phyloP scores from a whole-genome alignment of 306 rosid species.

The Pyrus pyrifolia region DNA sequence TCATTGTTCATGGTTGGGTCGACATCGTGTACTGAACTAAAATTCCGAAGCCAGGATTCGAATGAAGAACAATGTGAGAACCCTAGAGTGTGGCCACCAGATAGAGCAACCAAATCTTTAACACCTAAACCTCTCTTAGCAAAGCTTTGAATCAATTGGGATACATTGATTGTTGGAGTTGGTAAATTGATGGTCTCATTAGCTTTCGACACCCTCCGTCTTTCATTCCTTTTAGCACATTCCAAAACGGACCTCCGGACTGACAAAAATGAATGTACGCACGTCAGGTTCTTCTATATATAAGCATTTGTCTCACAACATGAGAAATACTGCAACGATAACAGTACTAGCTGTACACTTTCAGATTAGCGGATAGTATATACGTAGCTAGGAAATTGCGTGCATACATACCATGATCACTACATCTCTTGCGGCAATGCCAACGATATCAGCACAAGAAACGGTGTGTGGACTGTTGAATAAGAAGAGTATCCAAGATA shows the following conservation, averaged over 20 bases:
- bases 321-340: too few species aligned
- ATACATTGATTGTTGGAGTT: slow-evolving; percentile 49
- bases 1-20: slow-evolving; percentile 48
- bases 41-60: slow-evolving; percentile 35
- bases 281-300: neutral
- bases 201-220: slow-evolving; percentile 66
- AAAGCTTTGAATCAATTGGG: slow-evolving; percentile 49
- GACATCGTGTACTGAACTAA: slow-evolving; percentile 34
- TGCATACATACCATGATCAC: slow-evolving; percentile 37
- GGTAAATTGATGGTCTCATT: slow-evolving; percentile 57
- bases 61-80: slow-evolving; percentile 68
- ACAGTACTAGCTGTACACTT: too few species aligned
- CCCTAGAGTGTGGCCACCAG: slow-evolving; percentile 76
- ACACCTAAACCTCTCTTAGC: slow-evolving; percentile 52
- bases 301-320: neutral
- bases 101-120: slow-evolving; percentile 64
- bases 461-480: slow-evolving; percentile 57
- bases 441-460: slow-evolving; percentile 67
- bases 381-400: neutral
- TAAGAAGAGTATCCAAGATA: too few species aligned
- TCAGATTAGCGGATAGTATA: too few species aligned
- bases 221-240: slow-evolving; percentile 66
- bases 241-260: slow-evolving; percentile 75
- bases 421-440: slow-evolving; percentile 71
- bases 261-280: neutral